Percentiles rank a stretch among this genome's conserved stretches.
Evolutionary conservation across 768 basidiomycete species (phyloP).

Genomic region (Serendipita vermifera): DNA sequence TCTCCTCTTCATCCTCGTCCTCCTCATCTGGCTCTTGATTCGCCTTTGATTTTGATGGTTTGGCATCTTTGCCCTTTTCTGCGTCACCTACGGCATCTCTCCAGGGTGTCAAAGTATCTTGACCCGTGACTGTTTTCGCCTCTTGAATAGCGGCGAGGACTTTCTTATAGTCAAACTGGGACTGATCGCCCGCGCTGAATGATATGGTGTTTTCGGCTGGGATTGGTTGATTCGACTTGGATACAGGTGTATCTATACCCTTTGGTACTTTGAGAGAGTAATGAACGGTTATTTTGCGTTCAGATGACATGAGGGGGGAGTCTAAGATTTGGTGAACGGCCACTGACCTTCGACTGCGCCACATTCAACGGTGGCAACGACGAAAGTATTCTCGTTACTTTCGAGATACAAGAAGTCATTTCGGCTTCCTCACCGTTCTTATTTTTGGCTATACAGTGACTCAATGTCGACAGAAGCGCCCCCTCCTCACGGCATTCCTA

Average conservation of each 20-base stretch:
- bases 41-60: constrained; percentile 14
- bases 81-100: constrained; percentile 55
- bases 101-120: constrained; percentile 55
- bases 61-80: constrained; percentile 46
- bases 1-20: constrained; percentile 33
- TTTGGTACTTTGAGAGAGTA: constrained; percentile 5
- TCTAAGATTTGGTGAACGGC: background rate
- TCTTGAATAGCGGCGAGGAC: constrained; percentile 29
- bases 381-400: too few relatives aligned
- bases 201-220: background rate
- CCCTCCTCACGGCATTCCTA: background rate
- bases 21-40: constrained; percentile 25
- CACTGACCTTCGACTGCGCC: background rate
- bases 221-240: background rate
- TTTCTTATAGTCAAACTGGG: background rate
- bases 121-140: constrained; percentile 44
- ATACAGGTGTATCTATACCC: background rate
- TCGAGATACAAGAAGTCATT: too few relatives aligned
- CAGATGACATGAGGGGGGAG: background rate
- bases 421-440: too few relatives aligned
- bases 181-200: background rate
- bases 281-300: background rate
- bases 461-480: too few relatives aligned
- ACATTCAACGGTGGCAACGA: too few relatives aligned
- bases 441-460: too few relatives aligned